Percentiles rank a stretch among this genome's conserved stretches.
Conservation (phyloP, 2,329 filamentous ascomycete genomes). For the Penicillium sp. region DNA sequence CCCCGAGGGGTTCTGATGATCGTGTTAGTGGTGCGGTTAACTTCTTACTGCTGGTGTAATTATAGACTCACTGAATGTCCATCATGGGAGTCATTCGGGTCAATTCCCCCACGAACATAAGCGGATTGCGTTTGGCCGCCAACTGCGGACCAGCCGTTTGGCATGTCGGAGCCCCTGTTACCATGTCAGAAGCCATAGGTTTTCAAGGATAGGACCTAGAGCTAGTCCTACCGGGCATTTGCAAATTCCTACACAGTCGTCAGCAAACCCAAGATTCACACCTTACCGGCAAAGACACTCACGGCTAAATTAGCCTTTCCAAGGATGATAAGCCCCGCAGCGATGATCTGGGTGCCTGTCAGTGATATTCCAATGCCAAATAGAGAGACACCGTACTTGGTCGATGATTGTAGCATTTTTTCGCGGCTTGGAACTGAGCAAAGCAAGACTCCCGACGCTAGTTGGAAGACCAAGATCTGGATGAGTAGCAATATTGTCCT, state of each 20-base stretch:
- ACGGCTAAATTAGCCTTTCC: conserved; percentile 35
- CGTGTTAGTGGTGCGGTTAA: not conserved
- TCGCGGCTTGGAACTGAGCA: conserved; percentile 11
- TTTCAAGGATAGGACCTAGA: not conserved
- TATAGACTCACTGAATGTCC: conserved; percentile 16
- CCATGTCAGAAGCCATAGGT: not conserved
- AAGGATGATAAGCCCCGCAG: conserved; percentile 32
- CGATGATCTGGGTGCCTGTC: conserved; percentile 18
- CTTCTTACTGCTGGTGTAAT: not conserved
- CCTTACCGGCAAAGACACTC: conserved; percentile 1
- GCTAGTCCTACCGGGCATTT: conserved; percentile 4
- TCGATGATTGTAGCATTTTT: conserved; percentile 12
- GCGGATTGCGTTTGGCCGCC: conserved; percentile 28
- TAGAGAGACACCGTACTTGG: conserved; percentile 2
- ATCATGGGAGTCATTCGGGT: conserved; percentile 20
- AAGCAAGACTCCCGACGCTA: conserved; percentile 11
- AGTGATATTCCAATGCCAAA: not conserved
- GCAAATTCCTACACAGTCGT: conserved; percentile 4
- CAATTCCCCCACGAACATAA: conserved; percentile 23
- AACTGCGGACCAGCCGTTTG: conserved; percentile 26
- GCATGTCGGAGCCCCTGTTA: conserved; percentile 11
- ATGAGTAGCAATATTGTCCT: conserved; percentile 33
- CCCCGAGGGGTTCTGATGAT: conserved; percentile 24
- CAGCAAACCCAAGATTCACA: not conserved
- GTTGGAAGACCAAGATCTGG: conserved; percentile 15